These are phyloP conservation scores for Botrytis elliptica DNA, from an alignment of 2,329 filamentous ascomycete species.

Conservation along the genomic window DNA sequence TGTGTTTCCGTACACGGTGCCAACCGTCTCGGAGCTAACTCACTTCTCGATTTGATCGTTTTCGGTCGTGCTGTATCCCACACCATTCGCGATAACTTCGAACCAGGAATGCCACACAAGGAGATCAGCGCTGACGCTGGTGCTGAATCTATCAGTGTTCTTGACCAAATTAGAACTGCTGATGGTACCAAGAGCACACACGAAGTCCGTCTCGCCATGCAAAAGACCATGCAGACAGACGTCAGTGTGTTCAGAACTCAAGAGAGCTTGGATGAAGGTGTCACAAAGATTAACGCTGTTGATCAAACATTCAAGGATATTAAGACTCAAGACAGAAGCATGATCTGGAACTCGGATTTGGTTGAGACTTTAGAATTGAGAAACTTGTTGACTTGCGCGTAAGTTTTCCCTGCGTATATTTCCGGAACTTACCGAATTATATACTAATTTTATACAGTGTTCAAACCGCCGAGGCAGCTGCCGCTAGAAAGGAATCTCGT, in stretches of 20 bases:
- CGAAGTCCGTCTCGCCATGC: slow-evolving; percentile 88
- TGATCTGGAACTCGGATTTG: slow-evolving; percentile 99
- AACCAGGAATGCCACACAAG: slow-evolving; percentile 54
- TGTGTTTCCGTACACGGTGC: slow-evolving; percentile 51
- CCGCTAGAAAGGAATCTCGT: slow-evolving; percentile 94
- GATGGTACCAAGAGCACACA: slow-evolving; percentile 63
- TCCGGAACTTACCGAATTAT: not conserved
- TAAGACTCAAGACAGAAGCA: slow-evolving; percentile 95
- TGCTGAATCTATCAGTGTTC: slow-evolving; percentile 78
- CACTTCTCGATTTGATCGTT: slow-evolving; percentile 50
- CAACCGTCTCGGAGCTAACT: slow-evolving; percentile 50
- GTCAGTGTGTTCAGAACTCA: slow-evolving; percentile 90
- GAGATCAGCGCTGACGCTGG: slow-evolving; percentile 63
- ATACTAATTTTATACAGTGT: slow-evolving; percentile 49
- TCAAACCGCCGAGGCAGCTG: slow-evolving; percentile 88
- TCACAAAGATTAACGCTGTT: slow-evolving; percentile 80
- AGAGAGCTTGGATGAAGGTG: slow-evolving; percentile 89
- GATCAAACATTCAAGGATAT: slow-evolving; percentile 78
- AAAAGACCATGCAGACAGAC: slow-evolving; percentile 97
- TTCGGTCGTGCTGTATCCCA: slow-evolving; percentile 71
- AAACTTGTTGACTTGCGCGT: slow-evolving; percentile 95
- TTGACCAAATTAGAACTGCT: slow-evolving; percentile 56
- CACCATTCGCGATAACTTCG: slow-evolving; percentile 71
- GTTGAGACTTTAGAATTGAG: slow-evolving; percentile 94
- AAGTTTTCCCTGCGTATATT: slow-evolving; percentile 43